A percentile compares a stretch with the other conserved stretches of the same genome.
phyloP scores from a whole-genome alignment of 2,329 filamentous ascomycete species.

The Colletotrichum echinochloae region DNA sequence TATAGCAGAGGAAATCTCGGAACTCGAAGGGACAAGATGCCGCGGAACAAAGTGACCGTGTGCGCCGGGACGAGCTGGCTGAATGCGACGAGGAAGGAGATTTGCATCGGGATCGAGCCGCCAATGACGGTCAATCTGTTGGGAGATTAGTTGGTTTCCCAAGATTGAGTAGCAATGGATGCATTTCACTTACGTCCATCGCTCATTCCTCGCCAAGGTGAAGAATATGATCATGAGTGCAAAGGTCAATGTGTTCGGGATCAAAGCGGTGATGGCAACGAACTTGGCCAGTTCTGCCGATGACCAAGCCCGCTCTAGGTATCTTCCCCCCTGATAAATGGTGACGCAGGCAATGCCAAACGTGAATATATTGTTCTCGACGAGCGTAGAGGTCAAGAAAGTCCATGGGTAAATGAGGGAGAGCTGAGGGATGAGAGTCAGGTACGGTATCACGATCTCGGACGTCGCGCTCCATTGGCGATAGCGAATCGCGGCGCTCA shows the following conservation, averaged over 20 bases:
- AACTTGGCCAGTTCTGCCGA: slow-evolving; percentile 94
- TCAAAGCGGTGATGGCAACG: slow-evolving; percentile 78
- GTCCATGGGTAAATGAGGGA: slow-evolving; percentile 95
- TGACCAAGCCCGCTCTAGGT: slow-evolving; percentile 96
- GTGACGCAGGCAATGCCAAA: slow-evolving; percentile 81
- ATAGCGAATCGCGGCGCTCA: slow-evolving; percentile 84
- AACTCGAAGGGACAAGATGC: slow-evolving; percentile 89
- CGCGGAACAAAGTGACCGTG: slow-evolving; percentile 93
- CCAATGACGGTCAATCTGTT: slow-evolving; percentile 83
- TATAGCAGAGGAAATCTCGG: slow-evolving; percentile 77
- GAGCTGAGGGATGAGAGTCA: slow-evolving; percentile 85
- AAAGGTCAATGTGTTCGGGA: slow-evolving; percentile 85
- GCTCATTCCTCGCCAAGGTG: slow-evolving; percentile 73
- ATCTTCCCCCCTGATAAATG: slow-evolving; percentile 91
- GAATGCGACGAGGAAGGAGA: slow-evolving; percentile 94
- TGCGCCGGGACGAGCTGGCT: slow-evolving; percentile 98
- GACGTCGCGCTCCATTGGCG: slow-evolving; percentile 73
- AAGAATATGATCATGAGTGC: slow-evolving; percentile 80
- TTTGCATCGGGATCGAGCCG: slow-evolving; percentile 89
- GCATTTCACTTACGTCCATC: slow-evolving; percentile 71
- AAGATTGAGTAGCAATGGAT: not conserved
- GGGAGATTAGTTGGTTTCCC: slow-evolving; percentile 41
- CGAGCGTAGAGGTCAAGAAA: slow-evolving; percentile 84
- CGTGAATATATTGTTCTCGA: slow-evolving; percentile 94
- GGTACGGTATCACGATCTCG: slow-evolving; percentile 82